Percentiles rank a stretch among this genome's conserved stretches.
Conservation (phyloP, 129 eudicot genomes). For the Artemisia annua region DNA sequence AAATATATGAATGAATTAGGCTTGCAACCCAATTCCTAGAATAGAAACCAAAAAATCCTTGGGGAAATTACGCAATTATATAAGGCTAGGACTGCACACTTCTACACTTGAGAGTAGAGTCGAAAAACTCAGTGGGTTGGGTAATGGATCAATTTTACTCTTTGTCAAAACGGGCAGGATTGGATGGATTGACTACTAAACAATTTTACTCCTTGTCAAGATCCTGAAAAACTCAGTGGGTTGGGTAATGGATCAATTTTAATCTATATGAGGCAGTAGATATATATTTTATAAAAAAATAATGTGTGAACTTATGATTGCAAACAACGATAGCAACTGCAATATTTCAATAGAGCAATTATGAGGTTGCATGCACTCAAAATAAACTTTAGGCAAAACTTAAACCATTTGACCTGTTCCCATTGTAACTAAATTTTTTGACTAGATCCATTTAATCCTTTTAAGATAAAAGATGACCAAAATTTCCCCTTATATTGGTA, state of each 20-base stretch:
- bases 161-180: not conserved
- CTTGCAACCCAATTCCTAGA: too few species aligned
- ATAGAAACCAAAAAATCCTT: too few species aligned
- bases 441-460: not conserved
- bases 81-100: slow-evolving; percentile 1
- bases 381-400: too few species aligned
- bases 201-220: not conserved
- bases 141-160: not conserved
- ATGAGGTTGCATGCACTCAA: slow-evolving; percentile 1
- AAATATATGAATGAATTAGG: too few species aligned
- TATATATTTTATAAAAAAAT: not conserved
- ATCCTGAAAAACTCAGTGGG: too few species aligned
- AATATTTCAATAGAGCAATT: not conserved
- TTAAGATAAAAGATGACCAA: slow-evolving; percentile 12
- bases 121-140: not conserved
- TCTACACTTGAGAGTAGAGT: not conserved
- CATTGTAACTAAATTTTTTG: not conserved
- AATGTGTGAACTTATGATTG: not conserved
- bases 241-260: too few species aligned
- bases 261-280: not conserved
- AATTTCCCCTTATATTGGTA: not conserved
- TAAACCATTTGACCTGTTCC: not conserved
- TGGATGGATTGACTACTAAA: slow-evolving; percentile 3
- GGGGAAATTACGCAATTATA: not conserved
- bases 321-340: not conserved